A percentile compares a stretch with the other conserved stretches of the same genome.
phyloP scores from a whole-genome alignment of 306 rosid species.

The Lathyrus sativus region DNA sequence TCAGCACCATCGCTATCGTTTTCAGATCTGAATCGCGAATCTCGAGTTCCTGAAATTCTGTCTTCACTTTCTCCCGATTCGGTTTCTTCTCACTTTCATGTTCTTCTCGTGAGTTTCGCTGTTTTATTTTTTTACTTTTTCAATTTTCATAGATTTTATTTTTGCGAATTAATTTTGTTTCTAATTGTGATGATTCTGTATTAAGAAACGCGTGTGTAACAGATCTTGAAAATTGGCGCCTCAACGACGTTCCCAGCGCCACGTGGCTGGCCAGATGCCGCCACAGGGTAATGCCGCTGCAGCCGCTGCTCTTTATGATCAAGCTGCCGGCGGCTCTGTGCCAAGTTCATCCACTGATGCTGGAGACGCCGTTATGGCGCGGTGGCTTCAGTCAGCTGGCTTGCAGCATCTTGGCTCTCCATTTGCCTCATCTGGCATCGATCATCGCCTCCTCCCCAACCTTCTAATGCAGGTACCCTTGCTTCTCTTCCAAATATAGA shows the following conservation, averaged over 20 bases:
- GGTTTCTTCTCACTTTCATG: constrained; percentile 61
- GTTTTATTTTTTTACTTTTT: background rate
- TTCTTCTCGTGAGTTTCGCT: constrained; percentile 60
- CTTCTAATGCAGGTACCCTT: constrained; percentile 82
- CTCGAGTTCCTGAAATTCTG: constrained; percentile 13
- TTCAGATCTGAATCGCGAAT: constrained; percentile 72
- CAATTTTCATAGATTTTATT: background rate
- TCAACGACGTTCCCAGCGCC: constrained; percentile 99
- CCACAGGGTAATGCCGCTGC: constrained; percentile 98
- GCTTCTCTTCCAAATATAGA: background rate
- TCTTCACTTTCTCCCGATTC: constrained; percentile 24
- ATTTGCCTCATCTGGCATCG: constrained; percentile 73
- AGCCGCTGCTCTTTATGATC: constrained; percentile 74
- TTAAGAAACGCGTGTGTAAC: constrained; percentile 52
- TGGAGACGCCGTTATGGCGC: constrained; percentile 99
- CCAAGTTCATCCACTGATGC: constrained; percentile 69
- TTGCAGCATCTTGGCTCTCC: constrained; percentile 99
- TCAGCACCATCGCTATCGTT: constrained; percentile 28
- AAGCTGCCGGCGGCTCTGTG: constrained; percentile 56
- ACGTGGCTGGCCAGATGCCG: constrained; percentile 99
- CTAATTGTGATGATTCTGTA: constrained; percentile 8
- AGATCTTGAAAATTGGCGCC: constrained; percentile 99
- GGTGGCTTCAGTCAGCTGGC: constrained; percentile 99
- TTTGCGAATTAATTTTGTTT: background rate
- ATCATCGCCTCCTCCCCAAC: constrained; percentile 86